Conservation (phyloP, 2,329 filamentous ascomycete genomes). For the Neonectria punicea region DNA sequence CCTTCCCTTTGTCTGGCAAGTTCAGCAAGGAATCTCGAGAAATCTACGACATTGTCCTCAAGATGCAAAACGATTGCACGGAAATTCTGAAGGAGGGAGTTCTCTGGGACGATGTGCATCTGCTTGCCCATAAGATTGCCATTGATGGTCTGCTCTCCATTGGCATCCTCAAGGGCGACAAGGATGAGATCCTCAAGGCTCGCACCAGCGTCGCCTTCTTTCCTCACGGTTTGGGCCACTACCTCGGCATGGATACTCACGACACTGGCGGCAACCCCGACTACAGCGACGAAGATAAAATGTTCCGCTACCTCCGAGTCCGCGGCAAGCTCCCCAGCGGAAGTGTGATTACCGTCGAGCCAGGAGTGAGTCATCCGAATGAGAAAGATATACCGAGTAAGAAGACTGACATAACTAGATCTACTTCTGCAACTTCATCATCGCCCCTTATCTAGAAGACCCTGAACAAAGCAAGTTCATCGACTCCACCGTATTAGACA, state of each 20-base stretch:
- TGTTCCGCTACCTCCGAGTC: conserved; percentile 90
- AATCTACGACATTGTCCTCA: conserved; percentile 85
- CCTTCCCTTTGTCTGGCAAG: conserved; percentile 81
- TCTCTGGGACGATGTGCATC: conserved; percentile 83
- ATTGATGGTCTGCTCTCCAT: conserved; percentile 81
- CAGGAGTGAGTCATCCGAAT: conserved; percentile 69
- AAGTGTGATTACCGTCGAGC: conserved; percentile 93
- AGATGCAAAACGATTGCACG: conserved; percentile 87
- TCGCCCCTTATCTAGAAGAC: conserved; percentile 80
- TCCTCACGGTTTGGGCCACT: conserved; percentile 90
- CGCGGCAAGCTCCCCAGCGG: conserved; percentile 79
- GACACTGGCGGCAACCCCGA: conserved; percentile 84
- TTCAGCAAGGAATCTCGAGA: conserved; percentile 76
- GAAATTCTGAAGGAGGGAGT: conserved; percentile 77
- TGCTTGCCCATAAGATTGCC: conserved; percentile 81
- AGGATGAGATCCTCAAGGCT: conserved; percentile 78
- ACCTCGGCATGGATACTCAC: conserved; percentile 92
- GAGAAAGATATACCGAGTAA: too few species aligned
- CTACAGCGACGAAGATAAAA: conserved; percentile 79
- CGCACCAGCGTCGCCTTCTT: conserved; percentile 91
- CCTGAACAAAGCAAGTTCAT: conserved; percentile 81
- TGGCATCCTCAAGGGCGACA: conserved; percentile 76
- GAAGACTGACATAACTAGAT: conserved; percentile 59
- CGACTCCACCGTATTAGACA: conserved; percentile 75
- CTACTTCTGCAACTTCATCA: conserved; percentile 92